phyloP scores from a whole-genome alignment of 1,139 yeast genomes.

The Lodderomyces oxycetoniae region DNA sequence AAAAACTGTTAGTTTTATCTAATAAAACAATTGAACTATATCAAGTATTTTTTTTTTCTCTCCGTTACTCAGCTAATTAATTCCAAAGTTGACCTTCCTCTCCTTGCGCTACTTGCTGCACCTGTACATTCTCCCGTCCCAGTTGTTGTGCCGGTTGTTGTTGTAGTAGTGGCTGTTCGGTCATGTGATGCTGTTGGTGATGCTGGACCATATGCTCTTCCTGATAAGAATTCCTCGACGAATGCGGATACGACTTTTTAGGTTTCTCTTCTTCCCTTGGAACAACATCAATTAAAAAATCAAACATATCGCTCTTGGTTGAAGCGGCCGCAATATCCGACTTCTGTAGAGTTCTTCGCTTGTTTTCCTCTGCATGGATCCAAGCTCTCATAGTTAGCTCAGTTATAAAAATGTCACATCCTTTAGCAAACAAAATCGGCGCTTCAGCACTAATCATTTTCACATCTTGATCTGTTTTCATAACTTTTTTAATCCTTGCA shows the following conservation, averaged over 20 bases:
- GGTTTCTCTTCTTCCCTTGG: conserved; percentile 75
- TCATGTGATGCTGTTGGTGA: conserved; percentile 5
- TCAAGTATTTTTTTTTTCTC: no score
- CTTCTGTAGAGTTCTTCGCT: conserved; percentile 87
- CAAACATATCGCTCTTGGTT: conserved; percentile 95
- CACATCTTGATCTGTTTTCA: conserved; percentile 97
- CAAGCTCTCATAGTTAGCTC: conserved; percentile 98
- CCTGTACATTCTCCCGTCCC: conserved; percentile 1
- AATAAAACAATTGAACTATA: no score
- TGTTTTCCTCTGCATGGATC: conserved; percentile 97
- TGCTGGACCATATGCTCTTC: conserved; percentile 15
- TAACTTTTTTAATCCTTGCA: conserved; percentile 90
- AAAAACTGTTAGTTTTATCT: no score
- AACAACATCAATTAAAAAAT: conserved; percentile 89
- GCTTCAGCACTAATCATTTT: conserved; percentile 98
- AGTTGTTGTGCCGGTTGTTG: conserved; percentile 8
- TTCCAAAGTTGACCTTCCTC: neutral
- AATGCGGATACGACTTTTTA: conserved; percentile 23
- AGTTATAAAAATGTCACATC: conserved; percentile 94
- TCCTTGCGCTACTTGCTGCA: conserved; percentile 2
- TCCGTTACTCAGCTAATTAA: no score
- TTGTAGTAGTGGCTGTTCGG: conserved; percentile 9
- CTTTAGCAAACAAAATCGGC: conserved; percentile 93
- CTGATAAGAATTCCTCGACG: neutral
- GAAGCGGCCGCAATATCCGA: conserved; percentile 94